phyloP scores from a whole-genome alignment of 2,329 filamentous ascomycete genomes.

The Colletotrichum orchidophilum region DNA sequence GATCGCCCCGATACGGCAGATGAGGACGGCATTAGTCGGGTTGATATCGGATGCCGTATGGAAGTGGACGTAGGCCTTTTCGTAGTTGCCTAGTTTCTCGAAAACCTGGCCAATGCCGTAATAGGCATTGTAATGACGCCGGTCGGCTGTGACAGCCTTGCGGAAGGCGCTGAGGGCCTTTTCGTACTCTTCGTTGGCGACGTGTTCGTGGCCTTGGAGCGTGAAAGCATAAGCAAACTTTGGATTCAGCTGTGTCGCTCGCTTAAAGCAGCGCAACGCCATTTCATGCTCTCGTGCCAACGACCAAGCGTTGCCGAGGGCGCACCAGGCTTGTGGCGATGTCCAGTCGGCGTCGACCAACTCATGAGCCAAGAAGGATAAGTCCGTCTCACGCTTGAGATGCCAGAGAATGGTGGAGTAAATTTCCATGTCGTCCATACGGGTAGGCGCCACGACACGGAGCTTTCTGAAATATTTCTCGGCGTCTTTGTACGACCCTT shows the following conservation, averaged over 20 bases:
- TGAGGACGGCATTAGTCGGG: slow-evolving; percentile 89
- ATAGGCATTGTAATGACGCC: slow-evolving; percentile 97
- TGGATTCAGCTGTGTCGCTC: slow-evolving; percentile 89
- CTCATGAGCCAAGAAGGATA: slow-evolving; percentile 92
- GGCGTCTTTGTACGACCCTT: slow-evolving; percentile 84
- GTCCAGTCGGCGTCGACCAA: slow-evolving; percentile 87
- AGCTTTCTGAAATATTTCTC: slow-evolving; percentile 87
- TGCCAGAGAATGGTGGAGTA: slow-evolving; percentile 99
- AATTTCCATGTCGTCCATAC: slow-evolving; percentile 94
- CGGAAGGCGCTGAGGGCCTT: slow-evolving; percentile 91
- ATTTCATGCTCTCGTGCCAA: slow-evolving; percentile 93
- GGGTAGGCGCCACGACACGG: slow-evolving; percentile 80
- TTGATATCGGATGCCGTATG: slow-evolving; percentile 89
- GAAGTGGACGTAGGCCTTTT: slow-evolving; percentile 92
- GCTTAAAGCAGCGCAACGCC: slow-evolving; percentile 92
- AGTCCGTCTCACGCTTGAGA: slow-evolving; percentile 87
- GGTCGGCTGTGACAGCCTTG: slow-evolving; percentile 84
- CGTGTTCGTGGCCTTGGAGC: slow-evolving; percentile 93
- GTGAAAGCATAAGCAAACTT: slow-evolving; percentile 97
- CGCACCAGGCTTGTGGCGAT: slow-evolving; percentile 95
- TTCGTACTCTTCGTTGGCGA: slow-evolving; percentile 96
- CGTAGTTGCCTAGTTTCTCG: slow-evolving; percentile 89
- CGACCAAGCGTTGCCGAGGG: slow-evolving; percentile 93
- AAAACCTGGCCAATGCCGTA: slow-evolving; percentile 88
- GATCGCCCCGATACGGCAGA: slow-evolving; percentile 91